These are phyloP conservation scores for Syncephalastrum sp. DNA, from an alignment of 371 early-diverging fungal species.

Conservation along the genomic window DNA sequence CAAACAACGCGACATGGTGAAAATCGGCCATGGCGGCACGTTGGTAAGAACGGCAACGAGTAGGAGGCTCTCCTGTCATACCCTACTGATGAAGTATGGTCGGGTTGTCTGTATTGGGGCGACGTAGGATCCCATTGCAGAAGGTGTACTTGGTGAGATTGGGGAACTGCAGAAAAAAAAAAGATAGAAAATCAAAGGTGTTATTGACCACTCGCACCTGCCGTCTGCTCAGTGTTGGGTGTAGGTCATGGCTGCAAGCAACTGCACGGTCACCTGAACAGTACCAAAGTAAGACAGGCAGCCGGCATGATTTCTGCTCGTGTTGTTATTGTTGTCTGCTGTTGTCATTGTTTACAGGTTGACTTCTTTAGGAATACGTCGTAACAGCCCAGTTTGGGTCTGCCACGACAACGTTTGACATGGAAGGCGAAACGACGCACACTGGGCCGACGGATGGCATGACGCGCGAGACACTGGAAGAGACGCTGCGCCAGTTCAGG, in stretches of 20 bases:
- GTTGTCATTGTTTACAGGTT: slow-evolving; percentile 1
- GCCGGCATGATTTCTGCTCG: too few relatives aligned
- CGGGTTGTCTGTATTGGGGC: neutral
- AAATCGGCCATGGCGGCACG: slow-evolving; percentile 58
- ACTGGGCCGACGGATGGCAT: slow-evolving; percentile 27
- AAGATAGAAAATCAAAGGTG: too few relatives aligned
- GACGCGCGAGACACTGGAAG: slow-evolving; percentile 17
- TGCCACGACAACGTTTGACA: slow-evolving; percentile 52
- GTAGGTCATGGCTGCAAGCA: slow-evolving; percentile 47
- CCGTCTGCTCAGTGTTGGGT: slow-evolving; percentile 34
- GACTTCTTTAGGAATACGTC: slow-evolving; percentile 32
- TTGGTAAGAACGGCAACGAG: slow-evolving; percentile 22
- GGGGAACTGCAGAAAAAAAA: too few relatives aligned
- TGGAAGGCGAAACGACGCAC: slow-evolving; percentile 32
- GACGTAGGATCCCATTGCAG: slow-evolving; percentile 53
- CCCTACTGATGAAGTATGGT: neutral
- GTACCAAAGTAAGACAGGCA: slow-evolving; percentile 28
- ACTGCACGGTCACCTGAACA: slow-evolving; percentile 26
- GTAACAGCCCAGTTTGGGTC: slow-evolving; percentile 43
- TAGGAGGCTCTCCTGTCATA: neutral
- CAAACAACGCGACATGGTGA: slow-evolving; percentile 25
- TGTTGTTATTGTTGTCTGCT: neutral
- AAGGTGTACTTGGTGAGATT: slow-evolving; percentile 43
- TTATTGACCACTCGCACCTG: too few relatives aligned
- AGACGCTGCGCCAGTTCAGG: slow-evolving; percentile 30